phyloP scores from a whole-genome alignment of 2,329 filamentous ascomycete species.

The Verticillium zaregamsianum region DNA sequence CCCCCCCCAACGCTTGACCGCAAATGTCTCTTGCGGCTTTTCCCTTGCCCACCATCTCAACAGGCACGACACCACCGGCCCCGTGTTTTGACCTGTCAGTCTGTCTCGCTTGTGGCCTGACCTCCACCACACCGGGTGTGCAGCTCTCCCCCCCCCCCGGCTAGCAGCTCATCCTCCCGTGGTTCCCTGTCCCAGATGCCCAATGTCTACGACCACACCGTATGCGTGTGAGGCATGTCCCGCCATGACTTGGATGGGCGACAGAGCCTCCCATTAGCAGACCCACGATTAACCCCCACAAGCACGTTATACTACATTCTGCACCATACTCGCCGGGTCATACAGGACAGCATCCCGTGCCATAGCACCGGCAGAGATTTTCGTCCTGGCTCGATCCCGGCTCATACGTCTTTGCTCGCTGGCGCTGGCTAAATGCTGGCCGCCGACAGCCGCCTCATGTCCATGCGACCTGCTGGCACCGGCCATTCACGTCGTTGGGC shows the following conservation, averaged over 20 bases:
- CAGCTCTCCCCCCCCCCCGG: background rate
- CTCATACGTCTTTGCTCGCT: background rate
- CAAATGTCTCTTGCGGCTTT: background rate
- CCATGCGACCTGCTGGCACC: slow-evolving; percentile 3
- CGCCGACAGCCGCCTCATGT: background rate
- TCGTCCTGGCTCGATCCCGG: background rate
- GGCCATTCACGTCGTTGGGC: slow-evolving; percentile 12
- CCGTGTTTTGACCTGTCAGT: background rate
- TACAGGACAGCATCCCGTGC: background rate
- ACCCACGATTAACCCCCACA: background rate
- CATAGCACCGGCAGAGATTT: background rate
- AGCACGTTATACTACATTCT: background rate
- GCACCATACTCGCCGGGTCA: background rate
- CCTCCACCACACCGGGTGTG: background rate
- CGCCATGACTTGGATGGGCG: background rate
- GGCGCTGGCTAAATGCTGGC: background rate
- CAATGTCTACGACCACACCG: background rate
- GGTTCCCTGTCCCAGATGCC: background rate
- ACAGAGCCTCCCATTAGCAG: background rate
- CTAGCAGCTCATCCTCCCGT: background rate
- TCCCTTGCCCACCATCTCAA: slow-evolving; percentile 2
- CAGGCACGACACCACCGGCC: background rate
- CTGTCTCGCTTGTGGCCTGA: background rate
- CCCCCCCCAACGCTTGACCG: background rate
- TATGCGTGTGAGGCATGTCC: background rate